Evolutionary conservation across 2,329 filamentous ascomycete genomes (phyloP).

Genomic region (Celoporthe dispersa): DNA sequence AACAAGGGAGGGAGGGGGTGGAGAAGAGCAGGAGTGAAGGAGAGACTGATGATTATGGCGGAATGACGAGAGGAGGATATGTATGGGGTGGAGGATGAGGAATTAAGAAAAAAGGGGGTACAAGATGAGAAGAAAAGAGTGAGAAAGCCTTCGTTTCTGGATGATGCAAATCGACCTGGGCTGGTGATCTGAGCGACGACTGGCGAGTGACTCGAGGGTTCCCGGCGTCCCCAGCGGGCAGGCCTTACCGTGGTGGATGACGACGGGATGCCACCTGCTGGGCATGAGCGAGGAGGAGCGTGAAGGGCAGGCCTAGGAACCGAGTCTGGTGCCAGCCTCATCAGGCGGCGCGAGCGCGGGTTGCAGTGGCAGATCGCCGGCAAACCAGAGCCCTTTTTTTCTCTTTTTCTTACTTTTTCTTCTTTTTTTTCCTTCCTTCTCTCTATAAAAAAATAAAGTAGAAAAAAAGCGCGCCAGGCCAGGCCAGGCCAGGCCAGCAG

Average conservation of each 20-base stretch:
- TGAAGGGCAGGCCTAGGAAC: not conserved
- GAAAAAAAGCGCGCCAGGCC: not conserved
- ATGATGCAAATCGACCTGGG: not conserved
- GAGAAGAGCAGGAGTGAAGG: slow-evolving; percentile 20
- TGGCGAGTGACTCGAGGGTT: slow-evolving; percentile 1
- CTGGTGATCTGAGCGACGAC: not conserved
- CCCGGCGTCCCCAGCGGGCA: not conserved
- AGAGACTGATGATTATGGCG: slow-evolving; percentile 17
- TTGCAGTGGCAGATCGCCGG: not conserved
- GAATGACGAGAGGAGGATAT: slow-evolving; percentile 3
- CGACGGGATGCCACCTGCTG: not conserved
- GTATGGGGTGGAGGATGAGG: slow-evolving; percentile 19
- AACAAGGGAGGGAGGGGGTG: slow-evolving; percentile 14
- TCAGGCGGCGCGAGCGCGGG: not conserved
- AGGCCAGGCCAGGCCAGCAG: not conserved
- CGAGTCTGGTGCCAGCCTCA: slow-evolving; percentile 1
- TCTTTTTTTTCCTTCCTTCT: not conserved
- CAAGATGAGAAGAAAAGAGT: not conserved
- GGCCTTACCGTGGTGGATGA: slow-evolving; percentile 1
- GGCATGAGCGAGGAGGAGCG: not conserved
- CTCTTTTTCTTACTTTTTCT: too few species aligned
- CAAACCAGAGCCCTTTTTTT: not conserved
- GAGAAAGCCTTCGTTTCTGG: not conserved
- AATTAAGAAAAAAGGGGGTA: slow-evolving; percentile 7
- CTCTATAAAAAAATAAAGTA: too few species aligned